Conservation (phyloP, 495 filamentous ascomycete genomes). For the Hypoxylon lenormandii region DNA sequence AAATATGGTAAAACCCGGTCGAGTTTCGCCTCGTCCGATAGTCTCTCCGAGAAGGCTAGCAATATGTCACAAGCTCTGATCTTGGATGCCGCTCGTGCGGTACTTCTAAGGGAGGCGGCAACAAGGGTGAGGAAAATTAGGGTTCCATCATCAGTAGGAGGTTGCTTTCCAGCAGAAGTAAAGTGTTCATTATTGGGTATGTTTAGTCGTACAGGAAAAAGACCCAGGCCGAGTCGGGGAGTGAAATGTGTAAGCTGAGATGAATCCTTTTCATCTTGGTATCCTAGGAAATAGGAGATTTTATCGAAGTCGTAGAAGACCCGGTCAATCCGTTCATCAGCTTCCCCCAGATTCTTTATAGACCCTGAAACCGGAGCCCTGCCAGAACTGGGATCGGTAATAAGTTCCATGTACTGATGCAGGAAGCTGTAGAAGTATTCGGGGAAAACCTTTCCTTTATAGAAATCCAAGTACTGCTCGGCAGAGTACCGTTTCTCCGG, state of each 20-base stretch:
- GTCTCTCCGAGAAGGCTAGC: conserved; percentile 87
- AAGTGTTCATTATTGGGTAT: conserved; percentile 84
- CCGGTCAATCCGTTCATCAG: conserved; percentile 92
- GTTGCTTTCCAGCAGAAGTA: conserved; percentile 59
- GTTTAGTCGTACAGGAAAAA: conserved; percentile 83
- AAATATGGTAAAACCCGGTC: conserved; percentile 93
- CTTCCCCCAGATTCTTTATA: conserved; percentile 76
- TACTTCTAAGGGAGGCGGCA: conserved; percentile 87
- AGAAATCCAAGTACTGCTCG: conserved; percentile 93
- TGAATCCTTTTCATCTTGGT: conserved; percentile 62
- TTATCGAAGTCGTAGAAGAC: conserved; percentile 97
- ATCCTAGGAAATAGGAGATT: conserved; percentile 91
- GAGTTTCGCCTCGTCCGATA: conserved; percentile 96
- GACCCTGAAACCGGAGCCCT: conserved; percentile 72
- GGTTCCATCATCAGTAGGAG: conserved; percentile 83
- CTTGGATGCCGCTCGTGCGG: conserved; percentile 84
- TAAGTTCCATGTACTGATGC: conserved; percentile 94
- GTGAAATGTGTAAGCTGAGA: conserved; percentile 50
- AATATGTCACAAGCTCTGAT: conserved; percentile 92
- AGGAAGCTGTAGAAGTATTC: conserved; percentile 97
- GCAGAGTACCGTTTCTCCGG: conserved; percentile 91
- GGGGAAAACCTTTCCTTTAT: conserved; percentile 90
- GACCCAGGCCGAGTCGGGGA: conserved; percentile 62
- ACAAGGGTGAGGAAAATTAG: conserved; percentile 90
- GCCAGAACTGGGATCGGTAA: conserved; percentile 91